These are phyloP conservation scores for Ogataea hybrid DNA, from an alignment of 1,139 yeast genomes.

Conservation along the genomic window DNA sequence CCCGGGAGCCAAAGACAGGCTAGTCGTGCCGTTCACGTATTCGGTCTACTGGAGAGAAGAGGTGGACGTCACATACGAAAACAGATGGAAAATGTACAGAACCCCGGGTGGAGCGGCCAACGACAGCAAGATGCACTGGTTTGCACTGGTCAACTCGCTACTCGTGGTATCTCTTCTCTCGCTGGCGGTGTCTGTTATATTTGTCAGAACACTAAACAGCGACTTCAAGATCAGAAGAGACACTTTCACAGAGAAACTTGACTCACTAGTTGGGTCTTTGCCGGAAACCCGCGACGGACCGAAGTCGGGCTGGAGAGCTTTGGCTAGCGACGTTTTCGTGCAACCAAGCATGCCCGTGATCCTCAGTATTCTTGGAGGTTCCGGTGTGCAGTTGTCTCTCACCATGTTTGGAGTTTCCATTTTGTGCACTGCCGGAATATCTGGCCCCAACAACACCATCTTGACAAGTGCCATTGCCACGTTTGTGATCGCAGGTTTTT, in stretches of 20 bases:
- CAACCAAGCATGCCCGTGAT: conserved; percentile 47
- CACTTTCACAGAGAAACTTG: conserved; percentile 22
- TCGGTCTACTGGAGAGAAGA: conserved; percentile 92
- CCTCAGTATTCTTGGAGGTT: conserved; percentile 59
- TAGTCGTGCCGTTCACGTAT: conserved; percentile 71
- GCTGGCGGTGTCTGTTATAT: conserved; percentile 60
- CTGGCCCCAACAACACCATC: conserved; percentile 62
- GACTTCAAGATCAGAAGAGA: conserved; percentile 36
- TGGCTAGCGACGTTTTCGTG: conserved; percentile 53
- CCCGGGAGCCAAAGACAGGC: conserved; percentile 34
- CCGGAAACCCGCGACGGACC: conserved; percentile 19
- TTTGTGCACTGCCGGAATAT: conserved; percentile 56
- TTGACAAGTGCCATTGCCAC: conserved; percentile 58
- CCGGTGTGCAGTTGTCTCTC: conserved; percentile 71
- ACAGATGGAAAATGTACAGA: conserved; percentile 70
- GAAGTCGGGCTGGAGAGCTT: conserved; percentile 49
- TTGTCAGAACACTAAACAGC: conserved; percentile 46
- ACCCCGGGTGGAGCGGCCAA: conserved; percentile 43
- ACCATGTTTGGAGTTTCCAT: conserved; percentile 61
- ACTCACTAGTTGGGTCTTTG: conserved; percentile 24
- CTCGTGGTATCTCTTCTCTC: conserved; percentile 59
- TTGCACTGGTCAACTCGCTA: conserved; percentile 64
- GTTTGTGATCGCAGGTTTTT: conserved; percentile 67
- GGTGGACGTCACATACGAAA: conserved; percentile 57
- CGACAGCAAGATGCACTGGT: conserved; percentile 63